Evolutionary conservation across 2,329 filamentous ascomycete species (phyloP).

Genomic region (Setomelanomma holmii): DNA sequence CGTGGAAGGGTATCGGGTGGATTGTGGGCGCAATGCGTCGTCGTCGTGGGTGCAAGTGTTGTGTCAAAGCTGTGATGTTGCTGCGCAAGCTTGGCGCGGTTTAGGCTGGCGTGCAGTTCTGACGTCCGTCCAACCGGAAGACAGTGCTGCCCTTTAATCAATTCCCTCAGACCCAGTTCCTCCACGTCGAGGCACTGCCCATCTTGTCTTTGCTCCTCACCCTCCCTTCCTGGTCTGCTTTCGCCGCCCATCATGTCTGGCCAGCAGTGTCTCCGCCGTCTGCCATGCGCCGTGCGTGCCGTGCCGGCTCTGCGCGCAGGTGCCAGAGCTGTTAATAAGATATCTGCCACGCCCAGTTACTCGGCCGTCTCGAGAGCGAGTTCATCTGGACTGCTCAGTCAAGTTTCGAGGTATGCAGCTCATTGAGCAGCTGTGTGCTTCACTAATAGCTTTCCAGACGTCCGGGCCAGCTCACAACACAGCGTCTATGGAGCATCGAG

Average conservation of each 20-base stretch:
- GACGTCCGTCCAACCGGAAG: conserved; percentile 9
- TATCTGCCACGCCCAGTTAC: conserved; percentile 40
- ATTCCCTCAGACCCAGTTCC: conserved; percentile 37
- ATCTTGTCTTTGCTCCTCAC: conserved; percentile 13
- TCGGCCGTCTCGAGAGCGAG: conserved; percentile 42
- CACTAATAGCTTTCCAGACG: conserved; percentile 34
- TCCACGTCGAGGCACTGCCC: conserved; percentile 14
- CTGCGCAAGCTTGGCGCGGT: conserved; percentile 33
- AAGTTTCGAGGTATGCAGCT: conserved; percentile 36
- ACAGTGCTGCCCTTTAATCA: conserved; percentile 25
- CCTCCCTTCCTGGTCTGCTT: background rate
- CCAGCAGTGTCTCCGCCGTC: conserved; percentile 49
- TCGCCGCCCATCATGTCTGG: conserved; percentile 39
- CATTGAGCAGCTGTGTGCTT: conserved; percentile 10
- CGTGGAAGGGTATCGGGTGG: conserved; percentile 14
- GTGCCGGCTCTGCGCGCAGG: conserved; percentile 39
- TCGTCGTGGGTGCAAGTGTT: conserved; percentile 15
- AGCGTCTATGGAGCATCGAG: conserved; percentile 35
- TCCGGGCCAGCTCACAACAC: conserved; percentile 35
- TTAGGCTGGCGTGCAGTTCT: conserved; percentile 23
- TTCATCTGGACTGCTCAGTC: conserved; percentile 41
- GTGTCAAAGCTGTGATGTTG: conserved; percentile 18
- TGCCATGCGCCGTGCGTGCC: conserved; percentile 38
- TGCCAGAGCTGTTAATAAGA: conserved; percentile 30
- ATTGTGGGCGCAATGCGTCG: conserved; percentile 40